Conservation (phyloP, 1,139 yeast species). For the Pichia sp. region DNA sequence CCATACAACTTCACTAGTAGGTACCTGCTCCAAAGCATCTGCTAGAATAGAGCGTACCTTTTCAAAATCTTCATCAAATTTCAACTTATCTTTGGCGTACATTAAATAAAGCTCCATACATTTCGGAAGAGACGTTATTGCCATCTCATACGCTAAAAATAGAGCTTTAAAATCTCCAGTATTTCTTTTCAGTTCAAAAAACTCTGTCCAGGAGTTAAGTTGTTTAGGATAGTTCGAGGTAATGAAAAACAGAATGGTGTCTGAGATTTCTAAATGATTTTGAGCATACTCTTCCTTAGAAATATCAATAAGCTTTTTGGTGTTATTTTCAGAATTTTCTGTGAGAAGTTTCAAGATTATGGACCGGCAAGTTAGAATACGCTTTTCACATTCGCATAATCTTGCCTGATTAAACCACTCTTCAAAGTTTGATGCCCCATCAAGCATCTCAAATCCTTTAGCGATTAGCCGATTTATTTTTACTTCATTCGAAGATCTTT, state of each 20-base stretch:
- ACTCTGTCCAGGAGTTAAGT: conserved; percentile 51
- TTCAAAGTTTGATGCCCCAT: conserved; percentile 29
- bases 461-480: conserved; percentile 44
- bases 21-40: conserved; percentile 42
- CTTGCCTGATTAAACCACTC: conserved; percentile 46
- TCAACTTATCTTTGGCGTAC: conserved; percentile 71
- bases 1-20: conserved; percentile 57
- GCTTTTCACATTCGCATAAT: conserved; percentile 38
- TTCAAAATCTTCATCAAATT: conserved; percentile 39
- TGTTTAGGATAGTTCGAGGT: conserved; percentile 47
- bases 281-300: conserved; percentile 29
- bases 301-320: neutral
- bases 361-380: conserved; percentile 37
- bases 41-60: conserved; percentile 53
- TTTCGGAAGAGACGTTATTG: conserved; percentile 45
- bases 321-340: conserved; percentile 16
- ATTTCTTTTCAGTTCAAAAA: conserved; percentile 44
- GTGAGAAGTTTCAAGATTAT: conserved; percentile 31
- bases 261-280: conserved; percentile 37
- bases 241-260: conserved; percentile 45
- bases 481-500: conserved; percentile 38
- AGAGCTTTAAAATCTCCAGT: conserved; percentile 28
- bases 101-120: conserved; percentile 54
- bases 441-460: conserved; percentile 47
- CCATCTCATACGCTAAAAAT: conserved; percentile 48